A percentile compares a stretch with the other conserved stretches of the same genome.
Conservation (phyloP, 2,329 filamentous ascomycete genomes). For the Pestalotiopsis fici region DNA sequence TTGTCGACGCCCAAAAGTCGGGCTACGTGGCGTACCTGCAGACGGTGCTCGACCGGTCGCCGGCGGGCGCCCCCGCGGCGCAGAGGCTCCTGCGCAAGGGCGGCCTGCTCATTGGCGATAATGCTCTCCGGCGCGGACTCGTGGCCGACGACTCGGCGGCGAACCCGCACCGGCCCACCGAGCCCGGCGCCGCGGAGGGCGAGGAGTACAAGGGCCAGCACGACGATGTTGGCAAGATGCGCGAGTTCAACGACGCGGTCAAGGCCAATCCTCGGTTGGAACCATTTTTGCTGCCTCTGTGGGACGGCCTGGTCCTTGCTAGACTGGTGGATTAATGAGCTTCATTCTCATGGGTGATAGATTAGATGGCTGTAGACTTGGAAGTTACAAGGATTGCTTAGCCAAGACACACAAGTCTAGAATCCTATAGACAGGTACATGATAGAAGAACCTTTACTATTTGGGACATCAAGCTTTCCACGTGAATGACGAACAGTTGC, state of each 20-base stretch:
- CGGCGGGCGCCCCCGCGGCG: slow-evolving; percentile 27
- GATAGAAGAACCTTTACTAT: too few species aligned
- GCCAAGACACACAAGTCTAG: too few species aligned
- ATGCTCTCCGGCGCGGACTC: slow-evolving; percentile 49
- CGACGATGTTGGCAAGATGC: slow-evolving; percentile 27
- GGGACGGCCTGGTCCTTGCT: slow-evolving; percentile 42
- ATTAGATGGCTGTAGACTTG: too few species aligned
- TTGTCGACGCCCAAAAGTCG: slow-evolving; percentile 55
- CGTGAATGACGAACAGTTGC: too few species aligned
- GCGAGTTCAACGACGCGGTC: slow-evolving; percentile 36
- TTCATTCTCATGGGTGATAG: background rate
- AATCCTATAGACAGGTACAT: too few species aligned
- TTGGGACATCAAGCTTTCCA: too few species aligned
- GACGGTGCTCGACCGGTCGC: slow-evolving; percentile 44
- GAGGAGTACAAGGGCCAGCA: slow-evolving; percentile 18
- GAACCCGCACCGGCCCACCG: slow-evolving; percentile 28
- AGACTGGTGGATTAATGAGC: slow-evolving; percentile 32
- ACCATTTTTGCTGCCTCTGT: slow-evolving; percentile 41
- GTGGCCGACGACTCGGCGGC: slow-evolving; percentile 43
- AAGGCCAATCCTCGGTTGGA: slow-evolving; percentile 36
- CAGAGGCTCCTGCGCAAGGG: slow-evolving; percentile 43
- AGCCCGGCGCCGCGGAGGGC: slow-evolving; percentile 9
- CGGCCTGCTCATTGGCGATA: slow-evolving; percentile 56
- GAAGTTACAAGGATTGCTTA: too few species aligned
- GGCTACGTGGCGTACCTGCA: slow-evolving; percentile 51